phyloP scores from a whole-genome alignment of 2,329 filamentous ascomycete species.

The Cladophialophora psammophila region DNA sequence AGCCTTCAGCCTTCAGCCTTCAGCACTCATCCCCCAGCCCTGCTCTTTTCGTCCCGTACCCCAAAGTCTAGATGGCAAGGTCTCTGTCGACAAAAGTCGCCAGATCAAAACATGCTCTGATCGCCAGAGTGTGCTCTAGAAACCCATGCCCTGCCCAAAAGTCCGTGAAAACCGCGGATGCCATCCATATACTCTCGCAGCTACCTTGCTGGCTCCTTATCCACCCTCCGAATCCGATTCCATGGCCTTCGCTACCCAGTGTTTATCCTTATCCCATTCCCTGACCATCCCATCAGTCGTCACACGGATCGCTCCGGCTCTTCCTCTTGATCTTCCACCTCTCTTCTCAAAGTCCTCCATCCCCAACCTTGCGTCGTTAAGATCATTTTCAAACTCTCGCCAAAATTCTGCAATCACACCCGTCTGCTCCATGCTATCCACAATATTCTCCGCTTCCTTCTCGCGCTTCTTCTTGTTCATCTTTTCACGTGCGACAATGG shows the following conservation, averaged over 20 bases:
- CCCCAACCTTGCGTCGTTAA: conserved; percentile 64
- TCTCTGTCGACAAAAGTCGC: not conserved
- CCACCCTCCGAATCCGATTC: conserved; percentile 29
- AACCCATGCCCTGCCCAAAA: not conserved
- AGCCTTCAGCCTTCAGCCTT: too few relatives aligned
- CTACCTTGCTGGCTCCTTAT: not conserved
- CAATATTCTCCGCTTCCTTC: conserved; percentile 68
- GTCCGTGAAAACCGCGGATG: not conserved
- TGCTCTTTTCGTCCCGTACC: not conserved
- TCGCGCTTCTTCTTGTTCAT: conserved; percentile 67
- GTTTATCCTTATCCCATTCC: conserved; percentile 26
- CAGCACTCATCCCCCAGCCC: too few relatives aligned
- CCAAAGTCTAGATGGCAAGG: not conserved
- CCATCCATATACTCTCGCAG: not conserved
- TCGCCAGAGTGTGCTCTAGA: not conserved
- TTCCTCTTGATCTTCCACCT: conserved; percentile 34
- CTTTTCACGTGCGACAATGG: conserved; percentile 67
- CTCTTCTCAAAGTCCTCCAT: conserved; percentile 46
- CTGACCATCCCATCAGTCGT: conserved; percentile 20
- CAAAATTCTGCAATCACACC: conserved; percentile 70
- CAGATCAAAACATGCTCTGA: not conserved
- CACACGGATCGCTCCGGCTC: conserved; percentile 34
- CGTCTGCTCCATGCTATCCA: conserved; percentile 67
- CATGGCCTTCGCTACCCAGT: conserved; percentile 17
- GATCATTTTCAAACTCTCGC: conserved; percentile 68